Evolutionary conservation across 2,329 filamentous ascomycete genomes (phyloP).

Genomic region (Pestalotiopsis sp.): DNA sequence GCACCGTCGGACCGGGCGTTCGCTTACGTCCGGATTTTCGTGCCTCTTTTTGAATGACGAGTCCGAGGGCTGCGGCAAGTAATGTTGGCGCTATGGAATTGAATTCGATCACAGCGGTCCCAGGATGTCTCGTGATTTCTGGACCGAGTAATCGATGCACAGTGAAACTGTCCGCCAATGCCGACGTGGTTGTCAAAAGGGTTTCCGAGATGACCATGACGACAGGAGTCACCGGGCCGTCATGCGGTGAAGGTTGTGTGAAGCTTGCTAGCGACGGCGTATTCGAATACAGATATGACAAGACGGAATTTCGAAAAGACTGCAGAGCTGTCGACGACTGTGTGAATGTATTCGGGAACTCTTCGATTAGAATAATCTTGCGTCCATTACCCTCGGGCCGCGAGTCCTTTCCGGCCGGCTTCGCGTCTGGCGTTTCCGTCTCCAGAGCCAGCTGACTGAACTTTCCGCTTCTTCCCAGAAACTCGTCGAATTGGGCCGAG

Average conservation of each 20-base stretch:
- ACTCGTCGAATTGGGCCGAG: constrained; percentile 87
- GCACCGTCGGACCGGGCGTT: constrained; percentile 76
- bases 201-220: constrained; percentile 93
- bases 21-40: constrained; percentile 73
- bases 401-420: background rate
- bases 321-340: constrained; percentile 65
- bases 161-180: constrained; percentile 88
- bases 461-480: constrained; percentile 78
- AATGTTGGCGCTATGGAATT: constrained; percentile 88
- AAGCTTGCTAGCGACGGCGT: constrained; percentile 57
- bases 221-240: constrained; percentile 65
- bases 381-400: constrained; percentile 27
- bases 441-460: constrained; percentile 70
- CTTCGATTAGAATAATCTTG: constrained; percentile 75
- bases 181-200: constrained; percentile 80
- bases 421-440: constrained; percentile 25
- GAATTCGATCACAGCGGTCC: constrained; percentile 83
- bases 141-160: constrained; percentile 87
- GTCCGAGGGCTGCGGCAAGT: constrained; percentile 80
- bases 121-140: constrained; percentile 80
- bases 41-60: constrained; percentile 84
- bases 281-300: constrained; percentile 73
- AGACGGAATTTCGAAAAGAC: constrained; percentile 74
- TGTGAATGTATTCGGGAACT: constrained; percentile 78
- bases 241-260: constrained; percentile 41